Base-by-base conservation (phyloP, 208 protist genomes). In the Strigomonas oncopelti region DNA sequence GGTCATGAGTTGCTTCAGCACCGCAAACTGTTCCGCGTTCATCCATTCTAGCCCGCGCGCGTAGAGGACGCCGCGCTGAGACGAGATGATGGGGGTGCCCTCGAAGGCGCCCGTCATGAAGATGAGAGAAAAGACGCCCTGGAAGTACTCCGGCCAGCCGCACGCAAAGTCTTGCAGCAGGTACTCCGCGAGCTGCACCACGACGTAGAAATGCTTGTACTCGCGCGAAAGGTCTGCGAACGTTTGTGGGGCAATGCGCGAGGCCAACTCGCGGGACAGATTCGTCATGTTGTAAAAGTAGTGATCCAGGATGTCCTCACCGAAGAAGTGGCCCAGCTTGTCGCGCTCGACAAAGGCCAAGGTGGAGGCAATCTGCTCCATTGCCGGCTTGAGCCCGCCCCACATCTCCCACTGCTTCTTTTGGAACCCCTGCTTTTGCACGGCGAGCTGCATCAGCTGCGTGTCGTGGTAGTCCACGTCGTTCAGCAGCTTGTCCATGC, bases 171-270 rank as follows among this genome's bases (percentile, higher is more conserved):
- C 52, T 61, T 89, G 74, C 29, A 91, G 58, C 8, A 85, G 80
- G 18, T 67, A 65, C 56, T 92, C 85, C 25, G 87, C 25, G 66
- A 78, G 88, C 61, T 90, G 86, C 56, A 80, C 68, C 24, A 83
- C 28, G 9, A 80, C 83, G 68, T 89, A 93, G 67, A 88, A 93
- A 57, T 79, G 77, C 64, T 85, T 87, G 45, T 87, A 78, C n/a
- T 58, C 36, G 8, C 62, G 48, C n/a, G 83, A 9, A 24, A 93
- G 69, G 56, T 83, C 81, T n/a, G 75, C 70, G 64, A 91, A 90
- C 16, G 67, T 65, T 56, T 86, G 82, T 3, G 90, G 85, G 20
- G 82, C 72, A 5, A 95, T 80, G 31, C 83, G 84, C 20, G 62
- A 68, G 18, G 77, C 58, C 55, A 89, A 71, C 36, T 74, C 57